Evolutionary conservation across 108 stramenopile species (phyloP).

Genomic region (Fistulifera pelliculosa): DNA sequence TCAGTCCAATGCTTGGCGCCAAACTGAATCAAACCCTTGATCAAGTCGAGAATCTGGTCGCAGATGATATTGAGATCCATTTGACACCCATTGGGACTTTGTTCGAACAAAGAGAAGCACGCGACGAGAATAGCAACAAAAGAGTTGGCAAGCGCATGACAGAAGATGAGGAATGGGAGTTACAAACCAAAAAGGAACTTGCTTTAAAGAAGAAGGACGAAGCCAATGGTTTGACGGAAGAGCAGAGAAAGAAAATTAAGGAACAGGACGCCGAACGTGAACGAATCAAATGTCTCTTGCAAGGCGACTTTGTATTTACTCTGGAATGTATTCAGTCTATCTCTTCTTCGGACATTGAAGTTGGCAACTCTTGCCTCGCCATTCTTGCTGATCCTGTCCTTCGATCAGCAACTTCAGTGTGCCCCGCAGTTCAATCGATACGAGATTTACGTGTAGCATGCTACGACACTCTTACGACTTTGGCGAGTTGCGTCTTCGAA

Average conservation of each 20-base stretch:
- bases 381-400: slow-evolving; percentile 38
- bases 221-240: slow-evolving; percentile 26
- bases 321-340: slow-evolving; percentile 45
- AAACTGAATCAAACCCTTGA: slow-evolving; percentile 10
- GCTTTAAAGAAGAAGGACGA: slow-evolving; percentile 44
- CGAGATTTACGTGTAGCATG: slow-evolving; percentile 24
- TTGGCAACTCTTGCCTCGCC: slow-evolving; percentile 71
- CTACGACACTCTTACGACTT: slow-evolving; percentile 43
- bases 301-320: slow-evolving; percentile 29
- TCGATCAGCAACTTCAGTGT: slow-evolving; percentile 34
- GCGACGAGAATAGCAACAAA: slow-evolving; percentile 2
- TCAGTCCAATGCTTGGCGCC: slow-evolving; percentile 21
- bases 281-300: slow-evolving; percentile 20
- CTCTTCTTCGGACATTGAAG: slow-evolving; percentile 69
- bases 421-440: slow-evolving; percentile 25
- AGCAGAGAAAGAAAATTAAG: slow-evolving; percentile 49
- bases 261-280: slow-evolving; percentile 42
- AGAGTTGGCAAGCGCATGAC: slow-evolving; percentile 25
- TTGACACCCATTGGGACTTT: slow-evolving; percentile 3
- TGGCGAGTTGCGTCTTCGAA: slow-evolving; percentile 78
- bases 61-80: slow-evolving; percentile 17
- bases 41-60: slow-evolving; percentile 23
- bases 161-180: slow-evolving; percentile 86
- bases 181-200: slow-evolving; percentile 75
- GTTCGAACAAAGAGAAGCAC: neutral